Base-by-base conservation (phyloP, 2,329 filamentous ascomycete genomes). In the Aureobasidium subglaciale region DNA sequence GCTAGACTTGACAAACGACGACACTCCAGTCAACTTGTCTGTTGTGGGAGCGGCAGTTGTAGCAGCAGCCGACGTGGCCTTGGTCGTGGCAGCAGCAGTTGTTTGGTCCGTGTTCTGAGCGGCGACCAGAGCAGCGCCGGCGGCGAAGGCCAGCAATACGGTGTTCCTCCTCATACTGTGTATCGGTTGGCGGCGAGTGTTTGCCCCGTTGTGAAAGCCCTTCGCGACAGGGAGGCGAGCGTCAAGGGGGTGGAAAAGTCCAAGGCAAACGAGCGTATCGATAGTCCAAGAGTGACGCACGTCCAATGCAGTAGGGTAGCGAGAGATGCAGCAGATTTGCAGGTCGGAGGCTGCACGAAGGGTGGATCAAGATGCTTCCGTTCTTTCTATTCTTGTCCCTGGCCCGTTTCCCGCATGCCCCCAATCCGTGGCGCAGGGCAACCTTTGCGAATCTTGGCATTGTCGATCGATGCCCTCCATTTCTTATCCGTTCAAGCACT, bases 311-410 rank as follows among this genome's bases (percentile, higher is more conserved):
- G 27, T 9, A 24, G 25, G 10, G 34, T n/a, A 35, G 35, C 27
- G 27, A 41, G 27, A 41, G 48, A 53, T 53, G 48, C 48, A 53
- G 48, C 37, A 41, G 46, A 24, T 29, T 40, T 37, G 46, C 46
- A 50, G 46, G 37, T 10, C 10, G 15, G 5, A 13, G 15, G 25
- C 24, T 38, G 48, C 35, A 53, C 35, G 24, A 32, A 24, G 16
- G 35, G 16, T 41, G 37, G 25, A 18, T 30, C 8, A 5, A 38
- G 18, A 25, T 34, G 32, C 16, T 29, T 29, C 43, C 16, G 29
- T 2, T 2, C 16, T 10, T 22, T 35, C 43, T 48, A 35, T 48
- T 35, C 29, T 35, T 15, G 42, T 48, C 30, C 10, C 43, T 10
- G 32, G n/a, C n/a, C n/a, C n/a, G n/a, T n/a, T 16, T 35, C 29